phyloP scores from a whole-genome alignment of 108 stramenopile genomes.

The Discostella pseudostelligera region DNA sequence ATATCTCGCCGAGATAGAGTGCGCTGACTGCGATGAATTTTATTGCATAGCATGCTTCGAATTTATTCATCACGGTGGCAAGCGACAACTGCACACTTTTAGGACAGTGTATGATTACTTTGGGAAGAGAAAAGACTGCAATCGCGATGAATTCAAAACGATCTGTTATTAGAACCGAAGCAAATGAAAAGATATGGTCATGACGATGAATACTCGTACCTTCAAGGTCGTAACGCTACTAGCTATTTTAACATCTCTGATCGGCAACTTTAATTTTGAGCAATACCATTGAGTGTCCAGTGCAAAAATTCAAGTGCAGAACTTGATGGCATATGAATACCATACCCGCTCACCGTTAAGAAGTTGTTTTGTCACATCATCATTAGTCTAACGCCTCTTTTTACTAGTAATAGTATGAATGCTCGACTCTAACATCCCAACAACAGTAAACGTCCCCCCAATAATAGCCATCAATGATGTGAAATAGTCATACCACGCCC shows the following conservation, averaged over 20 bases:
- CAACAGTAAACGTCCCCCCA: slow-evolving; percentile 95
- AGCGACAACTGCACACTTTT: slow-evolving; percentile 9
- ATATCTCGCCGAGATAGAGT: slow-evolving; percentile 64
- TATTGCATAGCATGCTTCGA: slow-evolving; percentile 61
- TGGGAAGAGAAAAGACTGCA: slow-evolving; percentile 26
- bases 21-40: slow-evolving; percentile 65
- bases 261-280: no score
- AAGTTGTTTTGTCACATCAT: neutral
- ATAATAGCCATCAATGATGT: slow-evolving; percentile 95
- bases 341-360: neutral
- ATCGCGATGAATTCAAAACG: slow-evolving; percentile 18
- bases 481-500: slow-evolving; percentile 94
- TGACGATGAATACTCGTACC: no score
- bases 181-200: neutral
- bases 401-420: slow-evolving; percentile 48
- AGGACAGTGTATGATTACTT: slow-evolving; percentile 34
- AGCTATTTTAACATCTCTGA: no score
- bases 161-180: neutral
- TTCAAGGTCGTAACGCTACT: no score
- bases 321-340: neutral
- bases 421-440: slow-evolving; percentile 87
- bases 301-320: no score
- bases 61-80: slow-evolving; percentile 30
- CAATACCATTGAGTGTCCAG: no score
- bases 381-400: slow-evolving; percentile 28